Evolutionary conservation across 2,329 filamentous ascomycete genomes (phyloP).

Genomic region (Xylaria polymorpha): DNA sequence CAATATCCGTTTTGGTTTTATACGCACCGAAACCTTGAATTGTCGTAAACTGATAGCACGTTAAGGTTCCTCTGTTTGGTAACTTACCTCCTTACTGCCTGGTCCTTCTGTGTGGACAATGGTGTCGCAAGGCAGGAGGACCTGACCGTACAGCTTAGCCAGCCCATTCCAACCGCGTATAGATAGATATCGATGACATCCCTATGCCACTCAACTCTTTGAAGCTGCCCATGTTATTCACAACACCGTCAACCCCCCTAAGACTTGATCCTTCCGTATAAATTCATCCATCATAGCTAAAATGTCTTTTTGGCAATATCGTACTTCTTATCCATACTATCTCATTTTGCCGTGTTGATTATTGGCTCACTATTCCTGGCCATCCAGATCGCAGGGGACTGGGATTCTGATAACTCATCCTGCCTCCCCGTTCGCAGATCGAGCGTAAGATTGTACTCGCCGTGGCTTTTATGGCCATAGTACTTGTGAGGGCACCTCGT

Average conservation of each 20-base stretch:
- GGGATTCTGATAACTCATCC: background rate
- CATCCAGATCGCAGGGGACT: background rate
- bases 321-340: background rate
- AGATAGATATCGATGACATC: background rate
- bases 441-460: too few species aligned
- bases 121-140: background rate
- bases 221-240: background rate
- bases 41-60: background rate
- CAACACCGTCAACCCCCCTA: background rate
- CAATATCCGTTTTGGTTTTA: background rate
- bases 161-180: background rate
- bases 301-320: background rate
- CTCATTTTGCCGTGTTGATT: background rate
- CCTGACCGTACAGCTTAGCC: background rate
- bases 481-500: background rate
- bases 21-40: background rate
- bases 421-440: too few species aligned
- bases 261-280: background rate
- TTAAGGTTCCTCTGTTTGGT: background rate
- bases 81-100: background rate
- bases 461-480: background rate
- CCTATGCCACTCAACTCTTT: background rate
- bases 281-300: background rate
- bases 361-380: background rate
- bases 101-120: background rate